Evolutionary conservation across 2,329 filamentous ascomycete genomes (phyloP).

Genomic region (Fusarium graminum): DNA sequence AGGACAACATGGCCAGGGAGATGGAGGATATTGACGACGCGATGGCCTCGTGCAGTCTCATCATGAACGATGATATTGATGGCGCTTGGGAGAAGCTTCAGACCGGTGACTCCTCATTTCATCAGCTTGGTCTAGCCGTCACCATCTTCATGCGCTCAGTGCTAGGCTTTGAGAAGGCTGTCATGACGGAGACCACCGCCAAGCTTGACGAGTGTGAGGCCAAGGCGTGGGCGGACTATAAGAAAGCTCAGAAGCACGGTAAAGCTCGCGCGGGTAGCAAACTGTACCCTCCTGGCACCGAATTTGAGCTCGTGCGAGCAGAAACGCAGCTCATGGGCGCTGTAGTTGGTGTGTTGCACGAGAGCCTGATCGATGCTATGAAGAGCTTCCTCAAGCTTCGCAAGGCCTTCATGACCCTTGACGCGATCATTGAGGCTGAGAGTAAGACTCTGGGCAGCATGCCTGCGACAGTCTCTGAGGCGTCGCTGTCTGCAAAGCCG

Average conservation of each 20-base stretch:
- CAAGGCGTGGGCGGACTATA: slow-evolving; percentile 80
- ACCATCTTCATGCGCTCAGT: slow-evolving; percentile 88
- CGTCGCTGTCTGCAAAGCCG: slow-evolving; percentile 16
- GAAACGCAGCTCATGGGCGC: slow-evolving; percentile 91
- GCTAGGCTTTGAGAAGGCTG: slow-evolving; percentile 89
- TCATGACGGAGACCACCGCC: slow-evolving; percentile 85
- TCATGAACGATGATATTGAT: slow-evolving; percentile 92
- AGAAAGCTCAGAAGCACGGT: slow-evolving; percentile 76
- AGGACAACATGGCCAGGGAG: slow-evolving; percentile 57
- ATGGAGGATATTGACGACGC: slow-evolving; percentile 70
- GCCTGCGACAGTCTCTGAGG: slow-evolving; percentile 15
- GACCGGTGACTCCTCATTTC: slow-evolving; percentile 85
- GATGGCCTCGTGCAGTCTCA: slow-evolving; percentile 74
- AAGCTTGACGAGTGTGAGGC: slow-evolving; percentile 81
- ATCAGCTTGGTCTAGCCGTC: slow-evolving; percentile 84
- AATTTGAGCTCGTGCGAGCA: slow-evolving; percentile 86
- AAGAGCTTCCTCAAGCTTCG: slow-evolving; percentile 93
- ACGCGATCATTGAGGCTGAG: slow-evolving; percentile 82
- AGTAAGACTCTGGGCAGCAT: slow-evolving; percentile 58
- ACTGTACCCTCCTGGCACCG: slow-evolving; percentile 85
- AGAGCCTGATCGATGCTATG: slow-evolving; percentile 91
- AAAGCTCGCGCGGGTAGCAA: slow-evolving; percentile 52
- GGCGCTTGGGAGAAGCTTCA: slow-evolving; percentile 80
- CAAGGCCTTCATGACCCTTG: slow-evolving; percentile 87
- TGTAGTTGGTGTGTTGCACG: slow-evolving; percentile 89